Evolutionary conservation across 805 yeast genomes (phyloP).

Genomic region (Saturnispora bothae): DNA sequence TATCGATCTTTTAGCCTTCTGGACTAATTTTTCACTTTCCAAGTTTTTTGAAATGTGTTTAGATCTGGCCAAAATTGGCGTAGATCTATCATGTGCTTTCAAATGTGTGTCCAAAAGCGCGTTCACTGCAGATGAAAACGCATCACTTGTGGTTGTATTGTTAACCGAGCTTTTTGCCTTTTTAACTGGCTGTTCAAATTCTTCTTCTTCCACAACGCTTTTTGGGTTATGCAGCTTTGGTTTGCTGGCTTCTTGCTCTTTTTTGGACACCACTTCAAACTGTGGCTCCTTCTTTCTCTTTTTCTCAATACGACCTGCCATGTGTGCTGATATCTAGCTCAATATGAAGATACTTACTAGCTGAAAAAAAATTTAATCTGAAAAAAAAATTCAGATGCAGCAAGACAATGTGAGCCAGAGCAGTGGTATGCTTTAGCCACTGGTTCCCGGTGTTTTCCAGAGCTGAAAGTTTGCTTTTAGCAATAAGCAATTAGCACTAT

Average conservation of each 20-base stretch:
- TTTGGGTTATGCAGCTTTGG: constrained; percentile 2
- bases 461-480: no score
- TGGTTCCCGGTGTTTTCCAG: no score
- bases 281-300: not conserved
- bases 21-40: constrained; percentile 73
- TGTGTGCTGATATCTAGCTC: no score
- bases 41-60: constrained; percentile 61
- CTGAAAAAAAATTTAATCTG: no score
- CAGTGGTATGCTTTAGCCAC: no score
- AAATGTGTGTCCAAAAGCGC: constrained; percentile 78
- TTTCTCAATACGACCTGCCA: no score
- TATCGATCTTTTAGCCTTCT: constrained; percentile 65
- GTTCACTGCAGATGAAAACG: constrained; percentile 72
- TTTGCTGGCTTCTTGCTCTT: not conserved
- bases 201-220: constrained; percentile 17
- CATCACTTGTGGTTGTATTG: constrained; percentile 60
- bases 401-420: no score
- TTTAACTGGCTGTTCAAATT: constrained; percentile 11
- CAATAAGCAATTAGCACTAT: no score
- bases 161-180: constrained; percentile 40
- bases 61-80: constrained; percentile 81
- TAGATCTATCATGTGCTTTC: constrained; percentile 80
- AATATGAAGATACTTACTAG: no score
- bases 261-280: not conserved
- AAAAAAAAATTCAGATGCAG: no score